Base-by-base conservation (phyloP, 2,329 filamentous ascomycete genomes). In the Verticillium longisporum region DNA sequence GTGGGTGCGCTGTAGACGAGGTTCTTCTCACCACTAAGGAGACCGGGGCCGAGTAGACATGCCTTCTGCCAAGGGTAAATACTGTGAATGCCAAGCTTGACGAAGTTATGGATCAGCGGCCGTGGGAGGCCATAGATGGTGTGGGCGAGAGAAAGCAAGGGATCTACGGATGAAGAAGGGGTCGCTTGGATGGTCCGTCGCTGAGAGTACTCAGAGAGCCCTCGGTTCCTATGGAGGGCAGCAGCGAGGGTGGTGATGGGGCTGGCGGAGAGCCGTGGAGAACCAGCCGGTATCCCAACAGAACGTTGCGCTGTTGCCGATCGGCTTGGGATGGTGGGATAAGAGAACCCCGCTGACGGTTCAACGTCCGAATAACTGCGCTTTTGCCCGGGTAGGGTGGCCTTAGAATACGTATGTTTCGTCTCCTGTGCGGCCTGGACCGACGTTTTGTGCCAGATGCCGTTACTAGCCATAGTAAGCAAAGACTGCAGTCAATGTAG, bases 51-150 rank as follows among this genome's bases (percentile, higher is more conserved):
- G 59, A 88, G 77, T 7, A 93, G 78, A 68, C 90, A 93, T 61
- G 87, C 85, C 58, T 88, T 88, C 72, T 92, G 90, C 90, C 90
- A 93, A 2, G 88, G 87, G 67, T 92, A 92, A 62, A 92, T 92
- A 65, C 82, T 83, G 50, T 79, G 82, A 61, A 93, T 88, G n/a
- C 89, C 89, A 45, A 90, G 77, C 0, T 77, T 74, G 56, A 79
- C 80, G 68, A 92, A 83, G 68, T 92, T 92, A 18, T 78, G 73
- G 3, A 90, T 83, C 45, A 92, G 75, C 31, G 78, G 73, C 0
- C 73, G 65, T 2, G 88, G 86, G 14, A 93, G 77, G 9, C 77
- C 83, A 74, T 92, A 93, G 45, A 75, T 76, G 1, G 82, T 77
- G 71, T 92, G 84, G 4, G 80, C 80, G 34, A 93, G 77, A 14